Conservation (phyloP, 495 filamentous ascomycete species). For the Penicillium samsonianum region DNA sequence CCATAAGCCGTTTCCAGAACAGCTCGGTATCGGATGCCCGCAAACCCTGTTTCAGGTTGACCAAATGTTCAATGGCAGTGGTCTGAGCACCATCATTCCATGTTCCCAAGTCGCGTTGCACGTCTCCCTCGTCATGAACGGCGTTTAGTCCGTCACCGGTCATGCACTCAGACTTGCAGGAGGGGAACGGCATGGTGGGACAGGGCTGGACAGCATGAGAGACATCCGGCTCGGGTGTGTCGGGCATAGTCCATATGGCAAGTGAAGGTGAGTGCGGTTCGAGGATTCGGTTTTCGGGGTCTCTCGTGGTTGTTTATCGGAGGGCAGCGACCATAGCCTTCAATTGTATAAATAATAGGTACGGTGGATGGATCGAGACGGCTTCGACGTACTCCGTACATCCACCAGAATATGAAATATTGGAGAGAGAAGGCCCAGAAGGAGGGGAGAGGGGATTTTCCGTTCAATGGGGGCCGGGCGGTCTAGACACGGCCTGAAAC, state of each 20-base stretch:
- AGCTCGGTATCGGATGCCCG: constrained; percentile 55
- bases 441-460: constrained; percentile 33
- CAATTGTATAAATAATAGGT: not conserved
- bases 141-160: constrained; percentile 35
- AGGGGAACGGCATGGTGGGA: constrained; percentile 36
- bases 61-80: constrained; percentile 61
- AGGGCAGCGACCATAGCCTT: constrained; percentile 37
- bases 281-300: constrained; percentile 12
- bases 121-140: constrained; percentile 49
- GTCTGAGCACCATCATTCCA: constrained; percentile 58
- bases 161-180: constrained; percentile 49
- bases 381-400: constrained; percentile 3
- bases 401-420: constrained; percentile 4
- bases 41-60: constrained; percentile 62
- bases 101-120: constrained; percentile 48
- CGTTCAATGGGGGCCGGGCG: constrained; percentile 27
- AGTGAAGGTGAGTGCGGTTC: not conserved
- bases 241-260: constrained; percentile 40
- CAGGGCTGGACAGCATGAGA: constrained; percentile 32
- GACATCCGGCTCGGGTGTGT: constrained; percentile 42
- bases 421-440: not conserved
- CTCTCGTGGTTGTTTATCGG: constrained; percentile 14
- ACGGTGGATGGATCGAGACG: constrained; percentile 18
- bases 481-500: constrained; percentile 35
- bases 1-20: constrained; percentile 69